Evolutionary conservation across 345 rosid species (phyloP), one percentile per base, ranked within the genome.

Genomic region (Psidium guajava): DNA sequence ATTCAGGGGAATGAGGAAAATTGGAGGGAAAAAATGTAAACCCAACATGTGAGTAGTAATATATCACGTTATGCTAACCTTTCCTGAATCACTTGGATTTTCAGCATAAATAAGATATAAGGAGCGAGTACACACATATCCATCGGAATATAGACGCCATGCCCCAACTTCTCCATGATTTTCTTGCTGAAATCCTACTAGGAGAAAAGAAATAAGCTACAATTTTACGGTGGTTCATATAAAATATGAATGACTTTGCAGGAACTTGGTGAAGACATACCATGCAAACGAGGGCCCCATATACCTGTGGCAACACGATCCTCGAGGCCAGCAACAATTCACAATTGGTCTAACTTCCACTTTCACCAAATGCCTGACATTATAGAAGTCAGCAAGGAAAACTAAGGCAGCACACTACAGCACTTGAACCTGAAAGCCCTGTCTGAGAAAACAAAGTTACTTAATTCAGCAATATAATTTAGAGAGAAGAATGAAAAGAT

Each of bases 361-460:
- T 93, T 93, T 93, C 82, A 96, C 87, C 82, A 95, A 86, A 86
- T 92, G 95, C 89, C 99, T 90, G 81, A 96, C 97, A 15, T 92
- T 87, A 89, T 92, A 97, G 89, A 94, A 93, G 88, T 96, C 98
- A 6, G 91, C 93, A 85, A 95, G 95, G 91, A 99, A 96, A 92
- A 88, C 92, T 69, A 94, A 87, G 87, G 98, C 94, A 40, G 99
- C 92, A 92, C 13, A 93, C 98, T 22, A 94, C 93, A 81, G 36
- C 99, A 88, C 99, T 96, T 44, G 95, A 97, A 85, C 98, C 95
- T 3, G 98, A 95, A 89, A 94, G 98, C 83, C 99, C 99, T 82
- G 96, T 90, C 94, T 97, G 95, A 82, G 90, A 49, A 32, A 80
- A 20, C 54, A 49, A 64, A 82, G 53, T 27, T 59, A 25, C 8